phyloP scores from a whole-genome alignment of 179 eudicot genomes.

The Dionaea muscipula region DNA sequence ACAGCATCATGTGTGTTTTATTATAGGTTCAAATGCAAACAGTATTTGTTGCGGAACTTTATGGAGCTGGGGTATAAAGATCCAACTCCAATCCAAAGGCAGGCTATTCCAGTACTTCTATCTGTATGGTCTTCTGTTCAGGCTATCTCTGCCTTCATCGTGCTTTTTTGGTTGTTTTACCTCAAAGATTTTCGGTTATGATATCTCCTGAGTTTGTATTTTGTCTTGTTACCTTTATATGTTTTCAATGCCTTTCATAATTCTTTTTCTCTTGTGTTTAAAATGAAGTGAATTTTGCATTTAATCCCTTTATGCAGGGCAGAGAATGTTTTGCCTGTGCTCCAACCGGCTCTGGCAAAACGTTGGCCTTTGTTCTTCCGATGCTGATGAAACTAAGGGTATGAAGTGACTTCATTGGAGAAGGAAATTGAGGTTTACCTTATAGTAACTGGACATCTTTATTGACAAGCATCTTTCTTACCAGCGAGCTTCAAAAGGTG shows the following conservation, averaged over 20 bases:
- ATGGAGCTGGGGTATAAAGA: conserved; percentile 71
- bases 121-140: conserved; percentile 61
- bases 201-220: not conserved
- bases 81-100: conserved; percentile 97
- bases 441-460: conserved; percentile 3
- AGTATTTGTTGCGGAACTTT: conserved; percentile 64
- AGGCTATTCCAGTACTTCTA: conserved; percentile 94
- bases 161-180: conserved; percentile 7
- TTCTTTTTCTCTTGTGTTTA: conserved; percentile 1
- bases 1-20: not conserved
- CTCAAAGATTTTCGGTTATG: conserved; percentile 1
- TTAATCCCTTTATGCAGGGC: conserved; percentile 33
- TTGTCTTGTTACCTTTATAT: not conserved
- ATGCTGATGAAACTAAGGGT: conserved; percentile 90
- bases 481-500: conserved; percentile 59
- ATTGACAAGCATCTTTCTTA: conserved; percentile 5
- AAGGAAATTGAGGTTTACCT: not conserved
- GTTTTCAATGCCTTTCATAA: not conserved
- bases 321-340: conserved; percentile 98
- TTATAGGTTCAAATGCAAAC: conserved; percentile 58
- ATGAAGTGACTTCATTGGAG: conserved; percentile 1
- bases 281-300: not conserved
- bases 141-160: conserved; percentile 12
- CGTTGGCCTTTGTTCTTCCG: conserved; percentile 90
- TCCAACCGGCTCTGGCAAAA: conserved; percentile 97